Percentiles rank a stretch among this genome's conserved stretches.
Evolutionary conservation across 441 rosid genomes (phyloP).

Genomic region (Pelargonium myrrhifolium): DNA sequence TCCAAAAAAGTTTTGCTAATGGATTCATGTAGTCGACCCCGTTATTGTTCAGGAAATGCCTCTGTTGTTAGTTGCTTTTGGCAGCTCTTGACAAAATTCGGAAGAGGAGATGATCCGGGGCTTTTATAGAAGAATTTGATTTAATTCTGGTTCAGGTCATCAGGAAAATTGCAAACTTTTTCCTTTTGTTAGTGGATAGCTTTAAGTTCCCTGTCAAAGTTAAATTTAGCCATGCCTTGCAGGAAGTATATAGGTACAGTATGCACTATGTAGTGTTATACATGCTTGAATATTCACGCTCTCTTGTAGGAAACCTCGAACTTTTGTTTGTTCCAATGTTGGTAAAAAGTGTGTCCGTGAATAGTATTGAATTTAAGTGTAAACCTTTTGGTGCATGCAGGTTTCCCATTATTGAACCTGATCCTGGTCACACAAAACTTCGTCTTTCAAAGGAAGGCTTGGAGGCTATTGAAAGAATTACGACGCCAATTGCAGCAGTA

Average conservation of each 20-base stretch:
- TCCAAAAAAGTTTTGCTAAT: too few relatives aligned
- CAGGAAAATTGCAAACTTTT: not conserved
- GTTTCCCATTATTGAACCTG: slow-evolving; percentile 93
- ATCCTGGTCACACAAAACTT: slow-evolving; percentile 94
- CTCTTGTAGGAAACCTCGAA: not conserved
- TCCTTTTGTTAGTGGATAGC: not conserved
- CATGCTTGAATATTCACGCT: not conserved
- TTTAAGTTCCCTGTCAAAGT: not conserved
- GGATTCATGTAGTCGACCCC: too few relatives aligned
- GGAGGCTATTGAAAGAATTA: slow-evolving; percentile 78
- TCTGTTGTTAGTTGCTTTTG: not conserved
- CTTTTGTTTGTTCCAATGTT: not conserved
- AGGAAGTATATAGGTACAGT: not conserved
- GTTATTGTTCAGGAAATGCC: too few relatives aligned
- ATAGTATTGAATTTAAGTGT: not conserved
- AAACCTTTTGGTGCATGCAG: slow-evolving; percentile 33
- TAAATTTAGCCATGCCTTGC: not conserved
- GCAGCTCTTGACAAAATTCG: not conserved
- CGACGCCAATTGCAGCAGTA: slow-evolving; percentile 85
- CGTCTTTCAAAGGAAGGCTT: slow-evolving; percentile 83
- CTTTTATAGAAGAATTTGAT: not conserved
- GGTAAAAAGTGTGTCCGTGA: not conserved
- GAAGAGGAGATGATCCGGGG: not conserved
- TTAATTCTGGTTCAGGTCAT: not conserved
- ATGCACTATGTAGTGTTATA: not conserved